Percentiles rank a stretch among this genome's conserved stretches.
These are phyloP conservation scores for Candida maesae DNA, from an alignment of 805 yeast species.

Conservation along the genomic window DNA sequence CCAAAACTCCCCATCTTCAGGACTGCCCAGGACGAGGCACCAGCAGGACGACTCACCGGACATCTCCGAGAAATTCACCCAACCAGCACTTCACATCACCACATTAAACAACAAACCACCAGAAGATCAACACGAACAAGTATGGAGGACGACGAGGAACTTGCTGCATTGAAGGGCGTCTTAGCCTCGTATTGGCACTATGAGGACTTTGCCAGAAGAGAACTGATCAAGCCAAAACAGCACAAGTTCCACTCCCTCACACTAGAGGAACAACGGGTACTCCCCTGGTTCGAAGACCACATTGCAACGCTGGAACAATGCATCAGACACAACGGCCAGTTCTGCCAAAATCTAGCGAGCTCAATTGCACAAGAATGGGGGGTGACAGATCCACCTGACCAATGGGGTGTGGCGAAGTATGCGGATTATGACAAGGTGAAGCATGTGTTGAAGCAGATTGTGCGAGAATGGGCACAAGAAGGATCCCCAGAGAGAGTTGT, in stretches of 20 bases:
- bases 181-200: constrained; percentile 30
- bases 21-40: no score
- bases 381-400: constrained; percentile 31
- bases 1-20: no score
- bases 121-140: not conserved
- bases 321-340: constrained; percentile 41
- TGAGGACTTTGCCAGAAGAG: constrained; percentile 32
- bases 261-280: constrained; percentile 35
- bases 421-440: constrained; percentile 55
- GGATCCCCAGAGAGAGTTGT: constrained; percentile 42
- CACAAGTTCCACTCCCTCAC: constrained; percentile 36
- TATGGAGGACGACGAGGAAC: constrained; percentile 15
- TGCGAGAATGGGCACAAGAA: constrained; percentile 60
- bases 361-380: constrained; percentile 50
- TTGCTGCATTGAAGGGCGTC: constrained; percentile 9
- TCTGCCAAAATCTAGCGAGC: constrained; percentile 40
- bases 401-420: constrained; percentile 40
- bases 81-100: no score
- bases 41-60: no score
- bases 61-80: constrained; percentile 2
- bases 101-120: not conserved
- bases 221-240: constrained; percentile 31
- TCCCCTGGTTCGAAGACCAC: constrained; percentile 50
- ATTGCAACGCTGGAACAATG: constrained; percentile 38
- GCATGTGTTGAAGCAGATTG: constrained; percentile 51